phyloP scores from a whole-genome alignment of 2,329 filamentous ascomycete species.

The Penicillium sp. region DNA sequence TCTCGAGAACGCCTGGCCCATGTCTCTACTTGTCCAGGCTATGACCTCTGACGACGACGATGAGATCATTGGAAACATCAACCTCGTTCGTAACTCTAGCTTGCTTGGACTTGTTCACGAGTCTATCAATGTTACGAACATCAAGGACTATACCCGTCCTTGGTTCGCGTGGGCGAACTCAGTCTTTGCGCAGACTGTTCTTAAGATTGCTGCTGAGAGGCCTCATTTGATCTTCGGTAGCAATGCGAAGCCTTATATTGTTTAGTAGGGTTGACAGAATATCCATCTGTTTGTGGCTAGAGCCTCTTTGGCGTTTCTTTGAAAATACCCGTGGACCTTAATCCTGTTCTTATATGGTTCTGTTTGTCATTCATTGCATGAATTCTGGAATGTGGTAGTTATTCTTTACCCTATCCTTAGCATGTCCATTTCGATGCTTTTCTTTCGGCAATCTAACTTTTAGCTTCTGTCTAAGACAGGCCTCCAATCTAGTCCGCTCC shows the following conservation, averaged over 20 bases:
- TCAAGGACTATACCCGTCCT: slow-evolving; percentile 71
- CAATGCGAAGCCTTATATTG: slow-evolving; percentile 42
- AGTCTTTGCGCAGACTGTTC: slow-evolving; percentile 86
- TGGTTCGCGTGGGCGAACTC: slow-evolving; percentile 99
- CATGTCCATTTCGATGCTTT: no score
- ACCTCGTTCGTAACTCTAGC: slow-evolving; percentile 71
- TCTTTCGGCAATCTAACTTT: no score
- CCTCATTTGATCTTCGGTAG: slow-evolving; percentile 79
- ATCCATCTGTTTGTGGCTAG: background rate
- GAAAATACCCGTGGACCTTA: background rate
- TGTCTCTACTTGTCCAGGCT: slow-evolving; percentile 87
- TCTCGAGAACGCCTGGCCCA: slow-evolving; percentile 90
- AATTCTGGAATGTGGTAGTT: no score
- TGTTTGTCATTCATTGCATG: background rate
- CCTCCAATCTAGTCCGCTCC: background rate
- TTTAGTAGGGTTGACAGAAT: background rate
- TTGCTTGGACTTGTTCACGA: slow-evolving; percentile 83
- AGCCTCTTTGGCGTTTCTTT: background rate
- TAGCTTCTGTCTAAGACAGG: no score
- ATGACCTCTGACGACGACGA: slow-evolving; percentile 78
- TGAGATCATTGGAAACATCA: slow-evolving; percentile 73
- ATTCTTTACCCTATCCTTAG: background rate
- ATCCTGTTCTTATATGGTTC: background rate
- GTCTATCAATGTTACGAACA: slow-evolving; percentile 77
- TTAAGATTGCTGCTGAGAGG: slow-evolving; percentile 84